Evolutionary conservation across 2,329 filamentous ascomycete genomes (phyloP).

Genomic region (Hypoxylon sp.): DNA sequence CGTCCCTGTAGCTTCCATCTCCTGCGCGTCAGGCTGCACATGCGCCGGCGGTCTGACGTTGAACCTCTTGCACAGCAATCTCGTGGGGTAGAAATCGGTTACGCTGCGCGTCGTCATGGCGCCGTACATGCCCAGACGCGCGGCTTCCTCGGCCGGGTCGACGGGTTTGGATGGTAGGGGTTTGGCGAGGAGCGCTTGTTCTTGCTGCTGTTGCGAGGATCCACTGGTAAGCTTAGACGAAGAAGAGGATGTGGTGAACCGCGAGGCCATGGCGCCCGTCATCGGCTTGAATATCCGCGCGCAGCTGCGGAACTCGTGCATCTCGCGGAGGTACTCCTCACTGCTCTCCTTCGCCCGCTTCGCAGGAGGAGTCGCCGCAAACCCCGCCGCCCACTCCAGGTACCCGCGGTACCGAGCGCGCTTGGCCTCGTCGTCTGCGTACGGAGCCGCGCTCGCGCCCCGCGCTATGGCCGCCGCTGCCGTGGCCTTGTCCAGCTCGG

Average conservation of each 20-base stretch:
- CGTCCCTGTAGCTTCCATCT: neutral
- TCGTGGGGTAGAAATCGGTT: slow-evolving; percentile 78
- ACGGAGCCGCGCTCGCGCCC: slow-evolving; percentile 75
- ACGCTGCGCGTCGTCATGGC: slow-evolving; percentile 83
- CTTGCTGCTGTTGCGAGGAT: slow-evolving; percentile 19
- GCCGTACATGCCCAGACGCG: slow-evolving; percentile 91
- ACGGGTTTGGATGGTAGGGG: slow-evolving; percentile 65
- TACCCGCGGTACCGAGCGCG: slow-evolving; percentile 82
- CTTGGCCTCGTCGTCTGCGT: slow-evolving; percentile 83
- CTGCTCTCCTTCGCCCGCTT: slow-evolving; percentile 54
- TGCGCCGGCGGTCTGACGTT: slow-evolving; percentile 81
- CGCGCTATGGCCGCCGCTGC: slow-evolving; percentile 74
- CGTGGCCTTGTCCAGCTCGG: slow-evolving; percentile 70
- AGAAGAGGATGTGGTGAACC: slow-evolving; percentile 76
- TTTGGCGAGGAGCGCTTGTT: slow-evolving; percentile 51
- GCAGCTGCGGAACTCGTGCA: slow-evolving; percentile 75
- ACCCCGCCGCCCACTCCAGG: slow-evolving; percentile 77
- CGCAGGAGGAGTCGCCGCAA: slow-evolving; percentile 39
- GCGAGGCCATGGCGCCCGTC: slow-evolving; percentile 89
- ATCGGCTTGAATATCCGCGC: slow-evolving; percentile 86
- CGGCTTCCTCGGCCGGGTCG: slow-evolving; percentile 86
- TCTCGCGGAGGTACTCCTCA: slow-evolving; percentile 82
- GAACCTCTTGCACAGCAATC: slow-evolving; percentile 93
- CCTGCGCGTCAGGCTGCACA: slow-evolving; percentile 64
- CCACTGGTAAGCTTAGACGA: slow-evolving; percentile 47